Conservation (phyloP, 768 basidiomycete species). For the Clavulina sp. region DNA sequence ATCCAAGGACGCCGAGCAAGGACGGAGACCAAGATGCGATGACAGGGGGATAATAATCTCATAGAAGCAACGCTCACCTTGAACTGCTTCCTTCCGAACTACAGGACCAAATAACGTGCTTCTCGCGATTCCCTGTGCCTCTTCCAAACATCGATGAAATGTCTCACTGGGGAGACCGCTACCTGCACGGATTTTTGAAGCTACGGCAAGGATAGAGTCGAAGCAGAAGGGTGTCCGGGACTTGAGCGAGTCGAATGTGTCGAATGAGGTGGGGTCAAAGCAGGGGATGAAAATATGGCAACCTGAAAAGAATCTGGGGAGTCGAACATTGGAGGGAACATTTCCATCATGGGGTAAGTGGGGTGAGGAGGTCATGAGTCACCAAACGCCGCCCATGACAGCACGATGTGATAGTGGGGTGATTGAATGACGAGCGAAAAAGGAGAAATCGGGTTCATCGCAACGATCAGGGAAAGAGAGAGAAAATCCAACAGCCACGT, state of each 20-base stretch:
- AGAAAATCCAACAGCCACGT: no score
- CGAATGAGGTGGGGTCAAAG: constrained; percentile 71
- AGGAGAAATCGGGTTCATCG: neutral
- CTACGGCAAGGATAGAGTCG: constrained; percentile 82
- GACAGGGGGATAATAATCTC: neutral
- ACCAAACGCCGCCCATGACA: no score
- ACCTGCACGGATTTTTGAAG: constrained; percentile 80
- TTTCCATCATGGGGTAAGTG: neutral
- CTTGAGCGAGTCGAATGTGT: constrained; percentile 82
- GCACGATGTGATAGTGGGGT: no score
- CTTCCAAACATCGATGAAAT: constrained; percentile 82
- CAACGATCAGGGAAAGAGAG: constrained; percentile 12
- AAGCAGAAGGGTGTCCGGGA: constrained; percentile 93
- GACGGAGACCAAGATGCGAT: neutral
- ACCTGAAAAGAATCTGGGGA: constrained; percentile 76
- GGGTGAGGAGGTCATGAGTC: no score
- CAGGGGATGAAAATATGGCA: constrained; percentile 94
- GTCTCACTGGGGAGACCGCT: constrained; percentile 60
- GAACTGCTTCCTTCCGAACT: constrained; percentile 86
- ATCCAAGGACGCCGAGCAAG: no score
- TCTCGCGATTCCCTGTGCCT: constrained; percentile 89
- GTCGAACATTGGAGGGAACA: neutral
- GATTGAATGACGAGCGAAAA: constrained; percentile 19
- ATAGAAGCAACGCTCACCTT: constrained; percentile 39
- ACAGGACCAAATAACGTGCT: constrained; percentile 87